A percentile compares a stretch with the other conserved stretches of the same genome.
Evolutionary conservation across 2,329 filamentous ascomycete species (phyloP).

Genomic region (Bipolaris gigantea): DNA sequence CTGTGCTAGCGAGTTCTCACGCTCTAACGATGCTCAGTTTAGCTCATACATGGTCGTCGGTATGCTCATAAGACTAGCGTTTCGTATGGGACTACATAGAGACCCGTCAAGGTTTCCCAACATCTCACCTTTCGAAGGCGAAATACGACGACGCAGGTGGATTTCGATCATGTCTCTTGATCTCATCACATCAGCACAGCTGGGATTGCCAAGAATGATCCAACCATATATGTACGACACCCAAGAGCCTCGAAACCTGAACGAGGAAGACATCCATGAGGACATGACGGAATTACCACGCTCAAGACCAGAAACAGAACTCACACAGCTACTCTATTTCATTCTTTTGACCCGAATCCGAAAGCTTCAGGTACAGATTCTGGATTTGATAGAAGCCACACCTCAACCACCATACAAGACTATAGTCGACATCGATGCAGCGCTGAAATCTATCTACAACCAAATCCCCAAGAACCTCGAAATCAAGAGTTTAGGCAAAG

Average conservation of each 20-base stretch:
- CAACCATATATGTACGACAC: constrained; percentile 46
- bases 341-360: constrained; percentile 31
- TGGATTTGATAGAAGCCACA: constrained; percentile 33
- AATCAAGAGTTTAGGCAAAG: constrained; percentile 15
- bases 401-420: constrained; percentile 33
- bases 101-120: constrained; percentile 43
- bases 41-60: constrained; percentile 35
- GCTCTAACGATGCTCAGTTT: constrained; percentile 35
- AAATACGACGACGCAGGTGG: constrained; percentile 65
- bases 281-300: constrained; percentile 38
- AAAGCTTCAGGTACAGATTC: constrained; percentile 29
- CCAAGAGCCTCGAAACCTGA: constrained; percentile 45
- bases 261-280: constrained; percentile 47
- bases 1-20: constrained; percentile 34
- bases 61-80: constrained; percentile 37
- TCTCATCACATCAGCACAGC: constrained; percentile 43
- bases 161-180: constrained; percentile 53
- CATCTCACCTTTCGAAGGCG: constrained; percentile 57
- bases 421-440: constrained; percentile 32
- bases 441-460: constrained; percentile 26
- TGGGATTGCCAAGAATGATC: constrained; percentile 46
- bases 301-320: constrained; percentile 31
- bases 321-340: constrained; percentile 32
- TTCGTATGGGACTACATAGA: constrained; percentile 50
- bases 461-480: constrained; percentile 26